These are phyloP conservation scores for Pseudogymnoascus sp. DNA, from an alignment of 2,329 filamentous ascomycete genomes.

Conservation along the genomic window DNA sequence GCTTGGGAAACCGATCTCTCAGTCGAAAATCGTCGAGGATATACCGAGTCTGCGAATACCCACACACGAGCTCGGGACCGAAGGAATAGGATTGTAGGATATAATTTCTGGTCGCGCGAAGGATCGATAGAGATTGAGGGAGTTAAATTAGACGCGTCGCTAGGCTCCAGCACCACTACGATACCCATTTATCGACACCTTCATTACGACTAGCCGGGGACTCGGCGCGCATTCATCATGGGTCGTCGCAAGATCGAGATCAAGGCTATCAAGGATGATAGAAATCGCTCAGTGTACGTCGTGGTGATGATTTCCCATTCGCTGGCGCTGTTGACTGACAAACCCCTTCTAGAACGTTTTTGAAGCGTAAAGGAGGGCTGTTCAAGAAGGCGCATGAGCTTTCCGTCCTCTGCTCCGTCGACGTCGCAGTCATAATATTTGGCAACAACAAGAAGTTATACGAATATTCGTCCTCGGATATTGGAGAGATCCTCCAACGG, in stretches of 20 bases:
- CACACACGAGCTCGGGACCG: neutral
- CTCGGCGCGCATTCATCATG: constrained; percentile 48
- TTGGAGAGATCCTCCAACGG: constrained; percentile 78
- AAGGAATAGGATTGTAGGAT: neutral
- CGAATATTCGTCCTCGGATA: constrained; percentile 91
- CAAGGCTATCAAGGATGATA: constrained; percentile 98
- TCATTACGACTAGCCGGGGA: neutral
- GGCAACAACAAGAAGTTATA: constrained; percentile 98
- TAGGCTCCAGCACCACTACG: neutral
- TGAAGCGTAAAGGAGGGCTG: constrained; percentile 95
- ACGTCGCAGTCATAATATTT: constrained; percentile 97
- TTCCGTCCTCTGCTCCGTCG: constrained; percentile 93
- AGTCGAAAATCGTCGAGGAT: neutral
- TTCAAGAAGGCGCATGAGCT: constrained; percentile 99
- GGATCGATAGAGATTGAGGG: constrained; percentile 5
- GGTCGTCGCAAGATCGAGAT: constrained; percentile 99
- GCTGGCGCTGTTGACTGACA: constrained; percentile 14
- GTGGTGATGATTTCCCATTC: constrained; percentile 11
- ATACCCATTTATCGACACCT: neutral
- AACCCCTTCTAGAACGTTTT: constrained; percentile 62
- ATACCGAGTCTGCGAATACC: constrained; percentile 1
- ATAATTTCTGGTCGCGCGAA: constrained; percentile 2
- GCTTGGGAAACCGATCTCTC: neutral
- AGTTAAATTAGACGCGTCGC: neutral
- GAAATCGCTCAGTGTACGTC: constrained; percentile 92